Evolutionary conservation across 371 early-diverging fungal species (phyloP).

Genomic region (Fennellomyces sp.): DNA sequence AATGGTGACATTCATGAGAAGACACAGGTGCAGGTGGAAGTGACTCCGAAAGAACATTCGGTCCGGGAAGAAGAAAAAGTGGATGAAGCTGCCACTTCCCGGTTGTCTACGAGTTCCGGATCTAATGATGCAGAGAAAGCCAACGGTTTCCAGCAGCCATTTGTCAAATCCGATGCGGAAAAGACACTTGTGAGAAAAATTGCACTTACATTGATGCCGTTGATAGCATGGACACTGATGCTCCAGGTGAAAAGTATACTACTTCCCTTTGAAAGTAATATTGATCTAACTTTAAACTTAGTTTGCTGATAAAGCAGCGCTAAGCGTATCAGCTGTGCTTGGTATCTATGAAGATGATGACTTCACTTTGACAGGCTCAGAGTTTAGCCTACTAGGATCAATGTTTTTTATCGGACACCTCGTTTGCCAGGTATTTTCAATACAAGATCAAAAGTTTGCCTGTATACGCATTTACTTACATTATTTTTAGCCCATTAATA

Average conservation of each 20-base stretch:
- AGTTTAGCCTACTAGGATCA: constrained; percentile 19
- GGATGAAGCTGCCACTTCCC: not conserved
- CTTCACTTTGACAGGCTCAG: constrained; percentile 5
- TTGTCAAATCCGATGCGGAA: constrained; percentile 10
- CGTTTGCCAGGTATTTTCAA: constrained; percentile 5
- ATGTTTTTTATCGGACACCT: constrained; percentile 21
- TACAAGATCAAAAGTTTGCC: too few relatives aligned
- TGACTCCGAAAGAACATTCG: not conserved
- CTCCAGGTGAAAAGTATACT: constrained; percentile 1
- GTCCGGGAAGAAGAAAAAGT: not conserved
- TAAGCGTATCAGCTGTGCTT: constrained; percentile 12
- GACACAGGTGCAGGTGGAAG: not conserved
- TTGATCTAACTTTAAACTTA: too few relatives aligned
- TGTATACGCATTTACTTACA: too few relatives aligned
- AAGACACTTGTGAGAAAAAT: constrained; percentile 16
- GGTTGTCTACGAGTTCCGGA: not conserved
- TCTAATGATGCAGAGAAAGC: not conserved
- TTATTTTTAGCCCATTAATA: constrained; percentile 24
- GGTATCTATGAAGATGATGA: constrained; percentile 13
- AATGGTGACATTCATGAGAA: not conserved
- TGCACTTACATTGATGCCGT: constrained; percentile 13
- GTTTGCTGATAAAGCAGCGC: constrained; percentile 16
- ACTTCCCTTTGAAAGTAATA: too few relatives aligned
- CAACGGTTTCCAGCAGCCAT: not conserved
- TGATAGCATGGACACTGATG: constrained; percentile 12